phyloP scores from a whole-genome alignment of 1,139 yeast genomes.

The Kluyveromyces sp. region DNA sequence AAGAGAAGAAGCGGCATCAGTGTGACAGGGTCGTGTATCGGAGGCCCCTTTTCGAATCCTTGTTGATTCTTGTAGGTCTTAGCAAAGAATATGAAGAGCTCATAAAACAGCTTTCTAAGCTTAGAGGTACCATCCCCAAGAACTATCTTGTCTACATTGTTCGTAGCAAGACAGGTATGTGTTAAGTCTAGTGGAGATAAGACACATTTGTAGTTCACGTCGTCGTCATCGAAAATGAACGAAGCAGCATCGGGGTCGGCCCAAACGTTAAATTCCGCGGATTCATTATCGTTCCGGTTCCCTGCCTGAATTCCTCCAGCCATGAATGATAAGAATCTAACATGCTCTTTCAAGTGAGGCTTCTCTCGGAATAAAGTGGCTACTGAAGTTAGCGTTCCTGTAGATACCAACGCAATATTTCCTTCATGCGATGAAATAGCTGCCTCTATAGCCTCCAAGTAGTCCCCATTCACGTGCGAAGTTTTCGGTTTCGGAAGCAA shows the following conservation, averaged over 20 bases:
- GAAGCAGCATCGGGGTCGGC: constrained; percentile 74
- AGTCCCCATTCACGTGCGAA: constrained; percentile 29
- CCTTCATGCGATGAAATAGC: constrained; percentile 42
- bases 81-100: constrained; percentile 51
- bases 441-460: constrained; percentile 51
- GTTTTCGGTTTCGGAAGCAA: constrained; percentile 46
- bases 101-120: constrained; percentile 48
- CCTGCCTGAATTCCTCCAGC: constrained; percentile 58
- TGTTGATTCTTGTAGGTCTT: constrained; percentile 40
- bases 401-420: constrained; percentile 52
- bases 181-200: constrained; percentile 67
- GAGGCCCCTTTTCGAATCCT: constrained; percentile 55
- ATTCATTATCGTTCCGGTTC: constrained; percentile 42
- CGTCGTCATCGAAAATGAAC: constrained; percentile 42
- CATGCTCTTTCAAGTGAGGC: constrained; percentile 44
- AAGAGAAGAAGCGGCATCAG: constrained; percentile 51
- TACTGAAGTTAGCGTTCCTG: constrained; percentile 70
- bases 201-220: constrained; percentile 43
- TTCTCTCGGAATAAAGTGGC: constrained; percentile 45
- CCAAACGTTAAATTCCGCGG: constrained; percentile 74
- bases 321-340: constrained; percentile 58
- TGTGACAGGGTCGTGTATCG: constrained; percentile 79
- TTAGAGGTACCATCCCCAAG: constrained; percentile 31
- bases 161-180: constrained; percentile 57
- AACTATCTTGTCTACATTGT: constrained; percentile 36